Evolutionary conservation across 2,329 filamentous ascomycete genomes (phyloP), one percentile per base, ranked within the genome.

Genomic region (Diaporthe sp.): DNA sequence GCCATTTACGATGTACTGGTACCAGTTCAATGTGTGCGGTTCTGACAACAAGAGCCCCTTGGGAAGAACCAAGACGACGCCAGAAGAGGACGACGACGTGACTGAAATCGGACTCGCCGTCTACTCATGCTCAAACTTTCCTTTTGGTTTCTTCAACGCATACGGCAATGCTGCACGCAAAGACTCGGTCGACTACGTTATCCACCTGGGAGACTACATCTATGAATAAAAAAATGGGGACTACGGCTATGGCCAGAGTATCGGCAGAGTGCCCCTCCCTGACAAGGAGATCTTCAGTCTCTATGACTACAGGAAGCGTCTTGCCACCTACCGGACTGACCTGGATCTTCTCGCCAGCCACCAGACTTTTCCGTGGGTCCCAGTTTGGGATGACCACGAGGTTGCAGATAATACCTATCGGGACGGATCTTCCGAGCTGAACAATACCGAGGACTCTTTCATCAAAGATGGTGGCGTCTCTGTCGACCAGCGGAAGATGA

Each of bases 401-500:
- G 88, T 93, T 32, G 87, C 89, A 7, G 88, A 94, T 79, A 94
- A 94, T 78, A 89, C 88, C 3, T 94, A 91, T 79, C 86, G 88
- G 32, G 91, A 92, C 78, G 92, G 92, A 1, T 88, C 87, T 12
- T 86, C 88, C 2, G 84, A 86, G 5, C 82, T 92, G 32, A 92
- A 91, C 81, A 94, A 94, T 80, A 93, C 90, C 13, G 91, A 93
- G 78, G 87, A 89, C 10, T 92, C 90, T 0, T 94, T 94, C 82
- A 79, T 90, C 37, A 84, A 87, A 63, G 87, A 90, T 72, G 88
- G 88, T 4, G 85, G 86, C 19, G 86, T 94, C n/a, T 90, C 87
- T 42, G 90, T 94, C n/a, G 92, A 94, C 77, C 90, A 93, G 80
- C 88, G 92, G 76, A 94, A 94, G 84, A 91, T 93, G 86, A 93